phyloP scores from a whole-genome alignment of 352 stramenopile species.

The Globisporangium echinulatum region DNA sequence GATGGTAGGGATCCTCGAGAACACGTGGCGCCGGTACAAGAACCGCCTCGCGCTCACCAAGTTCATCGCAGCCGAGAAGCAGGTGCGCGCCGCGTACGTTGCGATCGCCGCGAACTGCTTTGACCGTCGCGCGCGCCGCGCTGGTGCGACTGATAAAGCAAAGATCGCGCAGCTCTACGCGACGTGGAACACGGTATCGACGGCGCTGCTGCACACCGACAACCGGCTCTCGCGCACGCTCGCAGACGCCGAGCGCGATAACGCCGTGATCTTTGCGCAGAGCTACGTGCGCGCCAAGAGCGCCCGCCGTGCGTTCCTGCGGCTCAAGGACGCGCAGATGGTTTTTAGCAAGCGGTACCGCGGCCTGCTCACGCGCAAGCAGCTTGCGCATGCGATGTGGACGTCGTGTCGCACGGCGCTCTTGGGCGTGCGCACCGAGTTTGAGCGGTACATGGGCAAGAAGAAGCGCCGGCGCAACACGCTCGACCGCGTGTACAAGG shows the following conservation, averaged over 20 bases:
- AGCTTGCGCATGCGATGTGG: slow-evolving; percentile 62
- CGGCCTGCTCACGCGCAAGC: slow-evolving; percentile 65
- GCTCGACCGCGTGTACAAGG: slow-evolving; percentile 64
- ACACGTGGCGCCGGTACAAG: slow-evolving; percentile 79
- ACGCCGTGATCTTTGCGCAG: slow-evolving; percentile 67
- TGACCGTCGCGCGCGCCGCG: slow-evolving; percentile 58
- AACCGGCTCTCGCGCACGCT: slow-evolving; percentile 42
- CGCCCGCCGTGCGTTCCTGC: slow-evolving; percentile 46
- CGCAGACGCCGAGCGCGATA: slow-evolving; percentile 49
- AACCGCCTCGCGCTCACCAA: slow-evolving; percentile 54
- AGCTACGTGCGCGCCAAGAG: slow-evolving; percentile 56
- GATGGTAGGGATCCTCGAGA: slow-evolving; percentile 82
- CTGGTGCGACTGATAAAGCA: slow-evolving; percentile 45
- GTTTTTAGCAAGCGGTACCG: slow-evolving; percentile 77
- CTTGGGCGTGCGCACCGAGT: slow-evolving; percentile 74
- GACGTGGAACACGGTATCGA: slow-evolving; percentile 48
- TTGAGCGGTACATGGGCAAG: slow-evolving; percentile 78
- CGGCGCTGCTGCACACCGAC: slow-evolving; percentile 43
- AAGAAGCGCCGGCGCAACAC: slow-evolving; percentile 82
- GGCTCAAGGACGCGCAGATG: slow-evolving; percentile 53
- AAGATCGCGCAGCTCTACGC: slow-evolving; percentile 51
- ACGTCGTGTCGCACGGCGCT: slow-evolving; percentile 64
- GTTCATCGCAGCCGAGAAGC: slow-evolving; percentile 50
- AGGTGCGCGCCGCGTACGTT: slow-evolving; percentile 43
- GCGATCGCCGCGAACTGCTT: slow-evolving; percentile 59